Percentiles rank a stretch among this genome's conserved stretches.
Evolutionary conservation across 2,329 filamentous ascomycete species (phyloP).

Genomic region (Hypoxylon sp.): DNA sequence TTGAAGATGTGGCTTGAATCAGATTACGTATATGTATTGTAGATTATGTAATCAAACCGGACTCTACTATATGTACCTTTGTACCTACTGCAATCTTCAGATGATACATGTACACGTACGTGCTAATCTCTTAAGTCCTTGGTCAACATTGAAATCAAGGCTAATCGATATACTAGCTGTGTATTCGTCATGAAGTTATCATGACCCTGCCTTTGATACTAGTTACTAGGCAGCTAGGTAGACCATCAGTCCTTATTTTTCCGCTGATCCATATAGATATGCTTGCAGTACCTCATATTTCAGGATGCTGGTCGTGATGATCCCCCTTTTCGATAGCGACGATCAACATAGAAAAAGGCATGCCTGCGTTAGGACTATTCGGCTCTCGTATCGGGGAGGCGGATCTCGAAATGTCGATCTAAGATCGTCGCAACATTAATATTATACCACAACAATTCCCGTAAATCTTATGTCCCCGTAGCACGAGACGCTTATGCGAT

Average conservation of each 20-base stretch:
- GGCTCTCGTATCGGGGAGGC: background rate
- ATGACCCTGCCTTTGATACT: background rate
- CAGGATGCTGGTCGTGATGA: slow-evolving; percentile 26
- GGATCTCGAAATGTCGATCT: background rate
- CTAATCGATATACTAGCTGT: background rate
- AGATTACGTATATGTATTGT: background rate
- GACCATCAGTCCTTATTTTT: background rate
- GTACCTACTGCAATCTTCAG: too few species aligned
- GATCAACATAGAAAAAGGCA: slow-evolving; percentile 19
- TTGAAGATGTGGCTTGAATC: slow-evolving; percentile 12
- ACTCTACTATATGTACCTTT: slow-evolving; percentile 1
- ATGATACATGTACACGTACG: too few species aligned
- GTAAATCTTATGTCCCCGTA: background rate
- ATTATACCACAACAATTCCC: background rate
- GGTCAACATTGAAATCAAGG: too few species aligned
- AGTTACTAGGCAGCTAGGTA: background rate
- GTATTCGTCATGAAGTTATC: background rate
- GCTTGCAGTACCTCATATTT: slow-evolving; percentile 10
- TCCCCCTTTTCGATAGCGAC: slow-evolving; percentile 34
- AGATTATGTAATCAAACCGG: slow-evolving; percentile 4
- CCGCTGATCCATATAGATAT: slow-evolving; percentile 9
- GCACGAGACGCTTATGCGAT: background rate
- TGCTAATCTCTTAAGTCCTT: background rate
- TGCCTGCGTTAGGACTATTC: background rate
- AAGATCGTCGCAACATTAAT: background rate